Evolutionary conservation across 805 yeast species (phyloP).

Genomic region (Candida nitratophila): DNA sequence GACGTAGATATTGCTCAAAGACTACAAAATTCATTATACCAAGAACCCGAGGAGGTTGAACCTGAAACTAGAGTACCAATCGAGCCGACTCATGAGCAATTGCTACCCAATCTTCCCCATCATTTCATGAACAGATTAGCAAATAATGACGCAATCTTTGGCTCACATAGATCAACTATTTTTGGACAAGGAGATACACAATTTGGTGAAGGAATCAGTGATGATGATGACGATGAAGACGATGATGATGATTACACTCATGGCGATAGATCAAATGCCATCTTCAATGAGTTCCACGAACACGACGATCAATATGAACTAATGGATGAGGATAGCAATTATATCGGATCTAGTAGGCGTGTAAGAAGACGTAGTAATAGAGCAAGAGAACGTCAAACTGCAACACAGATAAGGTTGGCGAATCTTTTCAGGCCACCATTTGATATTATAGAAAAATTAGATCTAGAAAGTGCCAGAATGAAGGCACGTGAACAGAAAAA

Average conservation of each 20-base stretch:
- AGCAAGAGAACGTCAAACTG: constrained; percentile 19
- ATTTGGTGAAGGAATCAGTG: constrained; percentile 7
- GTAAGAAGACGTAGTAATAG: constrained; percentile 25
- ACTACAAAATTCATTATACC: constrained; percentile 59
- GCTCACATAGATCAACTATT: constrained; percentile 40
- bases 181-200: constrained; percentile 42
- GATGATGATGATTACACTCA: constrained; percentile 27
- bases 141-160: constrained; percentile 32
- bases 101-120: constrained; percentile 10
- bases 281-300: constrained; percentile 24
- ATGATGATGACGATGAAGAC: constrained; percentile 24
- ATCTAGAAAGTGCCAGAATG: constrained; percentile 66
- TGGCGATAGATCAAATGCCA: constrained; percentile 25
- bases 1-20: constrained; percentile 52
- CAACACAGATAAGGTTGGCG: constrained; percentile 65
- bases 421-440: constrained; percentile 88
- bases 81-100: constrained; percentile 69
- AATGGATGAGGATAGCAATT: constrained; percentile 30
- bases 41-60: constrained; percentile 31
- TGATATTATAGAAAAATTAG: constrained; percentile 66
- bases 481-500: constrained; percentile 57
- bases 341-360: constrained; percentile 29
- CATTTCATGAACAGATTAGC: not conserved
- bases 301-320: constrained; percentile 25
- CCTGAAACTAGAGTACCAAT: constrained; percentile 59